These are phyloP conservation scores for Rhododendron griersonianum DNA, from an alignment of 148 eudicot genomes.

Conservation along the genomic window DNA sequence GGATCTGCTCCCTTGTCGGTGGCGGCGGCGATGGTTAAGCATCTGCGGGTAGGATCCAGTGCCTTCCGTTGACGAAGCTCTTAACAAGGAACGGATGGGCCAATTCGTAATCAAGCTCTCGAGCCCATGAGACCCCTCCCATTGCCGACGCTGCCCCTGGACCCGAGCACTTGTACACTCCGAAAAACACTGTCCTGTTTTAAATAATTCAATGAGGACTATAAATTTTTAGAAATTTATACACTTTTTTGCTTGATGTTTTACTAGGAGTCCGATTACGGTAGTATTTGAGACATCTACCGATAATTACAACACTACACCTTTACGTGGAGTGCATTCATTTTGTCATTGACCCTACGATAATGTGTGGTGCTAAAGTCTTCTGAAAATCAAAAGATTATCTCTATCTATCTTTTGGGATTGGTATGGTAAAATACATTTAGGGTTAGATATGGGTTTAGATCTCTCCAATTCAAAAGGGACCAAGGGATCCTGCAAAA, in stretches of 20 bases:
- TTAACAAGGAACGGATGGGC: conserved; percentile 86
- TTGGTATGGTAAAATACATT: too few species aligned
- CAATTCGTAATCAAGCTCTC: conserved; percentile 66
- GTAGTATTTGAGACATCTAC: neutral
- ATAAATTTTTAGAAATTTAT: neutral
- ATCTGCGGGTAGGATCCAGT: conserved; percentile 82
- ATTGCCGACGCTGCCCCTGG: conserved; percentile 83
- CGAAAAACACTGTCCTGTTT: conserved; percentile 78
- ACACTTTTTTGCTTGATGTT: too few species aligned
- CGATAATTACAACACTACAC: neutral
- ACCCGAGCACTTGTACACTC: conserved; percentile 87
- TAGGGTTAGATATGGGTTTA: neutral
- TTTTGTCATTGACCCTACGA: too few species aligned
- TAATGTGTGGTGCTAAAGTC: neutral
- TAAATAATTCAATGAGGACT: too few species aligned
- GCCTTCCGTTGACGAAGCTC: conserved; percentile 96
- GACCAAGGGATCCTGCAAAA: neutral
- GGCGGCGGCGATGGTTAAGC: conserved; percentile 25
- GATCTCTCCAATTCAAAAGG: neutral
- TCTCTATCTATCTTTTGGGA: too few species aligned
- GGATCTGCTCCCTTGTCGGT: too few species aligned
- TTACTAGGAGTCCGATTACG: too few species aligned
- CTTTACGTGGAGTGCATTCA: too few species aligned
- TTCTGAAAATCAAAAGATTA: neutral
- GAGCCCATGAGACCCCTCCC: conserved; percentile 68